phyloP scores from a whole-genome alignment of 345 rosid species.

The Passiflora organensis region DNA sequence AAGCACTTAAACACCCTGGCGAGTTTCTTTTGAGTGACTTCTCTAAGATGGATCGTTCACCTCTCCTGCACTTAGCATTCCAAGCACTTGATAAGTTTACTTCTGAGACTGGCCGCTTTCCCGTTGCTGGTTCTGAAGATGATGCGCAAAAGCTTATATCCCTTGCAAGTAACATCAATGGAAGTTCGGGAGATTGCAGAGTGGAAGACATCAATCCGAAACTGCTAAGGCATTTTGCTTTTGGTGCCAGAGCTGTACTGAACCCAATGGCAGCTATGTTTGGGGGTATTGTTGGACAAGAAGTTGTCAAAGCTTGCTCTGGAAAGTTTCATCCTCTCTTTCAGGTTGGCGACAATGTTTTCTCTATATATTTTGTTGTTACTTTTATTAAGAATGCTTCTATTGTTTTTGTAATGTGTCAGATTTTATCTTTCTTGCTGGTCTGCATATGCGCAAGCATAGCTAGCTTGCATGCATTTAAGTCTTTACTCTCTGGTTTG shows the following conservation, averaged over 20 bases:
- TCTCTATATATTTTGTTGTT: background rate
- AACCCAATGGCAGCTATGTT: conserved; percentile 99
- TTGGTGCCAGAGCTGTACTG: conserved; percentile 90
- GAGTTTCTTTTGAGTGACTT: conserved; percentile 94
- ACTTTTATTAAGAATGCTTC: background rate
- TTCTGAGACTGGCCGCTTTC: conserved; percentile 64
- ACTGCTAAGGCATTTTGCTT: conserved; percentile 78
- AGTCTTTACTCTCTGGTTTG: no score
- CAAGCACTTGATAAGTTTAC: conserved; percentile 85
- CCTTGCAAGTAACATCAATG: conserved; percentile 56
- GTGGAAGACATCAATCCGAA: conserved; percentile 70
- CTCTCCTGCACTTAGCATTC: conserved; percentile 86
- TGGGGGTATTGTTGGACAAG: conserved; percentile 98
- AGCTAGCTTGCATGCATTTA: no score
- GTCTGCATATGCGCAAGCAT: no score
- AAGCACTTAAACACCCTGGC: conserved; percentile 88
- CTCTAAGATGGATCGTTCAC: conserved; percentile 87
- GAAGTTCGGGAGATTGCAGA: conserved; percentile 59
- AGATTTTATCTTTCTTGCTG: no score
- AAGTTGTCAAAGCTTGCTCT: conserved; percentile 97
- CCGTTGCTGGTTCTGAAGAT: conserved; percentile 84
- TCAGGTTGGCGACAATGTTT: conserved; percentile 46
- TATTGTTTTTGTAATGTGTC: no score
- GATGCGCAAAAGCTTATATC: conserved; percentile 79
- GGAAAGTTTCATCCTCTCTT: conserved; percentile 95